Conservation (phyloP, 352 stramenopile genomes). For the Pythium biforme region DNA sequence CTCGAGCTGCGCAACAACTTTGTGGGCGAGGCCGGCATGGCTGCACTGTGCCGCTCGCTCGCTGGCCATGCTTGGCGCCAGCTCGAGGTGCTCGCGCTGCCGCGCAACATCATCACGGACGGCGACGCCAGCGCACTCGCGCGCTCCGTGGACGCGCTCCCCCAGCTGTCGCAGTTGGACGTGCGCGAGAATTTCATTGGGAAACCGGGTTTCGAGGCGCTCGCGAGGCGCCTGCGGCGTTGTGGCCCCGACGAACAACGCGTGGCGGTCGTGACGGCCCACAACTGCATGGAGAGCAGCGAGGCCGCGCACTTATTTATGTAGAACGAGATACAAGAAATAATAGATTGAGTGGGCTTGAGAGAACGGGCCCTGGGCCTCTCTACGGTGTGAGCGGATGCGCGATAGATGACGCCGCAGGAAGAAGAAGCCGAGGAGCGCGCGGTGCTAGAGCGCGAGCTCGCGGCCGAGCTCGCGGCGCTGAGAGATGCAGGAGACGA, state of each 20-base stretch:
- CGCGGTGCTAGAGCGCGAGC: conserved; percentile 38
- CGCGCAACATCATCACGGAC: conserved; percentile 62
- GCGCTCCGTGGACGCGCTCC: conserved; percentile 34
- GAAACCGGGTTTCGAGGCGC: conserved; percentile 53
- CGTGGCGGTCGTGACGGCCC: background rate
- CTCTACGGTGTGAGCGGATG: too few species aligned
- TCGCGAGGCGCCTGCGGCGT: conserved; percentile 10
- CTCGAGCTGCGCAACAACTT: conserved; percentile 64
- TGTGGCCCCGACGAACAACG: too few species aligned
- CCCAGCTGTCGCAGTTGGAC: conserved; percentile 30
- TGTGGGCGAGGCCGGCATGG: conserved; percentile 49
- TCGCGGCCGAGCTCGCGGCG: conserved; percentile 24
- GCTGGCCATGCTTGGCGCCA: conserved; percentile 4
- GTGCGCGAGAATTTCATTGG: conserved; percentile 73
- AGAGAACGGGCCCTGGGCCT: too few species aligned
- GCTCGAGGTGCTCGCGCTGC: conserved; percentile 41
- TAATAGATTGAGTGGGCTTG: conserved; percentile 16
- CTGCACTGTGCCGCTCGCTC: conserved; percentile 36
- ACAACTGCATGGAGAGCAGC: conserved; percentile 24
- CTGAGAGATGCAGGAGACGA: conserved; percentile 20
- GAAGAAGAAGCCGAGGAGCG: conserved; percentile 36
- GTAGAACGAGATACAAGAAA: background rate
- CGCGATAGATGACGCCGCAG: background rate
- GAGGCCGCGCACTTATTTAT: conserved; percentile 27
- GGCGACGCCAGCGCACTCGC: conserved; percentile 46